phyloP scores from a whole-genome alignment of 768 basidiomycete species.

The Tulasnella sp. region DNA sequence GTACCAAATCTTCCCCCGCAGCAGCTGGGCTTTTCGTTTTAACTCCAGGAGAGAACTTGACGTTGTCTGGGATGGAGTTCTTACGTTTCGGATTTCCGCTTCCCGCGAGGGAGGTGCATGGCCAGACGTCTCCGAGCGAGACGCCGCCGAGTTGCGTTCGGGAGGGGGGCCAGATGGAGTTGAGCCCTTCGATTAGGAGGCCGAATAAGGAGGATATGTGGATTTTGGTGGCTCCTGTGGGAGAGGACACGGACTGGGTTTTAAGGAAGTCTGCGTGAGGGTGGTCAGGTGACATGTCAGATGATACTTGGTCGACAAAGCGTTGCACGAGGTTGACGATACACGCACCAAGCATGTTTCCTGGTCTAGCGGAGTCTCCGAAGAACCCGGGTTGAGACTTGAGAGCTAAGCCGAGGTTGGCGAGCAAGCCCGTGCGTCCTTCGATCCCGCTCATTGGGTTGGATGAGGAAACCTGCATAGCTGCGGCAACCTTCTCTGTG shows the following conservation, averaged over 20 bases:
- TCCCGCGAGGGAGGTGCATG: constrained; percentile 51
- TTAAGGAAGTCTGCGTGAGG: constrained; percentile 56
- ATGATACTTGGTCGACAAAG: not conserved
- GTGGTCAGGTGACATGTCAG: not conserved
- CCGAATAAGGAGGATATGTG: constrained; percentile 75
- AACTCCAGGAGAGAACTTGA: constrained; percentile 22
- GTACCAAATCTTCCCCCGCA: constrained; percentile 67
- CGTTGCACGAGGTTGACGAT: not conserved
- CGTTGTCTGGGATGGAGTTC: constrained; percentile 20
- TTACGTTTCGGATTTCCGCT: not conserved
- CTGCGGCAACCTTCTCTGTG: constrained; percentile 46
- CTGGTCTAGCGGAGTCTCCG: constrained; percentile 65
- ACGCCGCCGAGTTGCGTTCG: constrained; percentile 59
- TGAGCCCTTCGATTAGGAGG: constrained; percentile 70
- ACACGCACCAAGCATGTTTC: constrained; percentile 64
- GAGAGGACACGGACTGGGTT: constrained; percentile 37
- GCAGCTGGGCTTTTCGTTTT: constrained; percentile 9
- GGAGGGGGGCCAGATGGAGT: constrained; percentile 80
- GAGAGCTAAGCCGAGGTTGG: constrained; percentile 66
- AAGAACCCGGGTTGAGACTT: constrained; percentile 59
- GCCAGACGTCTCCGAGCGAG: constrained; percentile 90
- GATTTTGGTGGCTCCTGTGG: constrained; percentile 40
- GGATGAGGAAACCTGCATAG: constrained; percentile 64
- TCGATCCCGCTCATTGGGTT: constrained; percentile 91
- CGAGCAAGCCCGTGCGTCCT: constrained; percentile 71